Percentiles rank a stretch among this genome's conserved stretches.
Evolutionary conservation across 306 rosid species (phyloP).

Genomic region (Clitoria ternatea): DNA sequence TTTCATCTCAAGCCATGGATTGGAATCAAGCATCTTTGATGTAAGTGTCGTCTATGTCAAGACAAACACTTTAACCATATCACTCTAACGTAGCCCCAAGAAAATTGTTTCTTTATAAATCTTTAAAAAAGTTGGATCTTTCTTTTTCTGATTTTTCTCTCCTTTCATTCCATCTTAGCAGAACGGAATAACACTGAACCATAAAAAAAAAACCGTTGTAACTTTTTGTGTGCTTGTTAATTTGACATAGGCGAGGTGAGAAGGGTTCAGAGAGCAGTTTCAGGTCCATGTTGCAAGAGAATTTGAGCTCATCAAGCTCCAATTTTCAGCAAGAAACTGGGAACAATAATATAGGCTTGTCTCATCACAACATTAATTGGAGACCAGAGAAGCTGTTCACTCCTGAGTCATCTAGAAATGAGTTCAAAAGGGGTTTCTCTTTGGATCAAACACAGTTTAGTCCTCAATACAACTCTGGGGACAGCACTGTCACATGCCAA

Average conservation of each 20-base stretch:
- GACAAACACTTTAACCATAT: constrained; percentile 4
- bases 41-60: constrained; percentile 51
- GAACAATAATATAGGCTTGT: constrained; percentile 3
- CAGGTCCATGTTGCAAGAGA: constrained; percentile 74
- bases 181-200: constrained; percentile 9
- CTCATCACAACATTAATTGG: constrained; percentile 61
- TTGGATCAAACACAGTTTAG: constrained; percentile 71
- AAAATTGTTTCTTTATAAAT: too few species aligned
- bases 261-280: constrained; percentile 57
- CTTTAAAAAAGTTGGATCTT: not conserved
- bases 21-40: constrained; percentile 76
- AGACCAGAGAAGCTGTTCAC: constrained; percentile 55
- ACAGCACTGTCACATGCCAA: constrained; percentile 65
- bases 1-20: constrained; percentile 62
- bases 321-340: constrained; percentile 59
- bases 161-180: not conserved
- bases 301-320: constrained; percentile 42
- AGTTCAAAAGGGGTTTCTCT: constrained; percentile 67
- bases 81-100: not conserved
- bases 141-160: not conserved
- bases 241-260: constrained; percentile 35
- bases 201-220: not conserved
- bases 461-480: constrained; percentile 79
- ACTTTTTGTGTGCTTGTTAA: not conserved
- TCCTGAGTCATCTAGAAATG: constrained; percentile 43